phyloP scores from a whole-genome alignment of 805 yeast species.

The Starmerella geochares region DNA sequence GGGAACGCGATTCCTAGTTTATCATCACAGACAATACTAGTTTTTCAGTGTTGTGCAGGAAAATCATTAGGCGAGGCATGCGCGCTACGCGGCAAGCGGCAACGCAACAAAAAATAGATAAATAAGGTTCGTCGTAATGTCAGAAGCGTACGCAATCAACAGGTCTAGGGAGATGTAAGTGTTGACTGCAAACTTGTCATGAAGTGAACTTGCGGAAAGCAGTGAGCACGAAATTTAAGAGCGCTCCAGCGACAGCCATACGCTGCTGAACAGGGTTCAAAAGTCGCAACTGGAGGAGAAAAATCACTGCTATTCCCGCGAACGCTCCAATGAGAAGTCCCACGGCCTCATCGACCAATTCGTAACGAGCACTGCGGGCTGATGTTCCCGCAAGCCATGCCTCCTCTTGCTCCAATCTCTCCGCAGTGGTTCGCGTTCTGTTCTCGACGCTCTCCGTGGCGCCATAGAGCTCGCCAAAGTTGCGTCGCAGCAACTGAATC shows the following conservation, averaged over 20 bases:
- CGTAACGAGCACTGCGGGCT: neutral
- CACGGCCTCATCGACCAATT: constrained; percentile 2
- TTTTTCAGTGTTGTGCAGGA: too few relatives aligned
- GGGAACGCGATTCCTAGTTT: too few relatives aligned
- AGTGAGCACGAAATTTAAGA: neutral
- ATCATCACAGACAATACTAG: too few relatives aligned
- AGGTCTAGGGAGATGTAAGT: too few relatives aligned
- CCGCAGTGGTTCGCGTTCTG: neutral
- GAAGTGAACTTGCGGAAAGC: neutral
- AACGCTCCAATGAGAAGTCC: constrained; percentile 5
- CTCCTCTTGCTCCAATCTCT: constrained; percentile 5
- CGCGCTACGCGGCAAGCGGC: too few relatives aligned
- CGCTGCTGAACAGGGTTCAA: constrained; percentile 4
- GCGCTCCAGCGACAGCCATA: constrained; percentile 4
- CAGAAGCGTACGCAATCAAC: too few relatives aligned
- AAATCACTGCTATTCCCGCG: neutral
- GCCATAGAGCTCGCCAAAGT: constrained; percentile 4
- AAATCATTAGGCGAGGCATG: too few relatives aligned
- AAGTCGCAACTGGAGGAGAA: neutral
- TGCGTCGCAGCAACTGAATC: constrained; percentile 1
- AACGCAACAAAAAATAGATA: too few relatives aligned
- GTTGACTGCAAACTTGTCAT: neutral
- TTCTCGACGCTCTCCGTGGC: neutral
- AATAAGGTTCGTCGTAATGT: too few relatives aligned
- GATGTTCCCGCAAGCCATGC: constrained; percentile 5